These are phyloP conservation scores for Cylindrodendrum hubeiense DNA, from an alignment of 2,329 filamentous ascomycete species.

Conservation along the genomic window DNA sequence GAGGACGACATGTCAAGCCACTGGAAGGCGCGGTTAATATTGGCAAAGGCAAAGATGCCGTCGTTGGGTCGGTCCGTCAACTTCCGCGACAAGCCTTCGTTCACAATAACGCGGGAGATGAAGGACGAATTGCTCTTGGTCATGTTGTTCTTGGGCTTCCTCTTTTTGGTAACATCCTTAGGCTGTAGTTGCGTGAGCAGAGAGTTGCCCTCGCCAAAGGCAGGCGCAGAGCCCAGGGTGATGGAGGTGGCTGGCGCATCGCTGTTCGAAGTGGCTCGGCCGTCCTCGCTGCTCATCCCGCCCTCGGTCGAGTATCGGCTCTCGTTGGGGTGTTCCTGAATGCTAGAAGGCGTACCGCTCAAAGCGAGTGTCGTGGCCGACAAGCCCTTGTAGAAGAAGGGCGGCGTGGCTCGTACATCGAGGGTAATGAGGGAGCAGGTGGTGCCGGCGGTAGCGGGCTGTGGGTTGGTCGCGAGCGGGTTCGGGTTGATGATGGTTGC, in stretches of 20 bases:
- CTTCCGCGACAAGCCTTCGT: conserved; percentile 84
- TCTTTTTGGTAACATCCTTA: conserved; percentile 83
- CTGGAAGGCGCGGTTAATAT: conserved; percentile 94
- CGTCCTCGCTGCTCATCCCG: conserved; percentile 69
- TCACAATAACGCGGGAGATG: conserved; percentile 94
- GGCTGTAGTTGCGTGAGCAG: conserved; percentile 72
- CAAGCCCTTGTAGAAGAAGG: conserved; percentile 66
- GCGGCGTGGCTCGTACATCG: conserved; percentile 68
- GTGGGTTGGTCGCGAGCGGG: conserved; percentile 86
- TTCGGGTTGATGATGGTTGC: conserved; percentile 89
- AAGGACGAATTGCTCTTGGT: conserved; percentile 99
- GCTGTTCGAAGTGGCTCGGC: conserved; percentile 65
- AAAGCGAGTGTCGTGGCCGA: conserved; percentile 64
- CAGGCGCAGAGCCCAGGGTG: conserved; percentile 65
- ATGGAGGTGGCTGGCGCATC: conserved; percentile 57
- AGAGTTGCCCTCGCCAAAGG: conserved; percentile 89
- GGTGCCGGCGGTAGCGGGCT: conserved; percentile 86
- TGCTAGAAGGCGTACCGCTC: conserved; percentile 60
- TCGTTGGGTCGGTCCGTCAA: conserved; percentile 82
- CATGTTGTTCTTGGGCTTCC: conserved; percentile 98
- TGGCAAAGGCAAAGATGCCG: conserved; percentile 91
- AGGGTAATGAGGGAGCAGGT: conserved; percentile 84
- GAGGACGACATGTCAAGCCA: conserved; percentile 91
- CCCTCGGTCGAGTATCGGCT: conserved; percentile 71
- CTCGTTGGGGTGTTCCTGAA: conserved; percentile 73